Percentiles rank a stretch among this genome's conserved stretches.
Conservation (phyloP, 208 protist species). For the Strigomonas galati region DNA sequence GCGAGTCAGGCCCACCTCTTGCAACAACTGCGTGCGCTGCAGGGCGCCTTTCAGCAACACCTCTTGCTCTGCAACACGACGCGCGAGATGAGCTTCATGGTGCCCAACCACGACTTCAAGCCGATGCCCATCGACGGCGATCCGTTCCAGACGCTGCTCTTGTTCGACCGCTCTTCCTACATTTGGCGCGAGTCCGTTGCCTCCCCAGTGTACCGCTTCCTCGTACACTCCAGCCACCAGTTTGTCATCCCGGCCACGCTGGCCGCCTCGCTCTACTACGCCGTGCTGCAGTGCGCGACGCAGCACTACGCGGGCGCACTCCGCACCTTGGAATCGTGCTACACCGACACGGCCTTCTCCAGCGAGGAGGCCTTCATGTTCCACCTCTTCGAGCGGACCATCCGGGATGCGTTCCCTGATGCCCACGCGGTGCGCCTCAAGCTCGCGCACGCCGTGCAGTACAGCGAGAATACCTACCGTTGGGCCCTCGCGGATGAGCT, state of each 20-base stretch:
- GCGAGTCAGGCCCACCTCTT: not conserved
- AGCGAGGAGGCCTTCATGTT: conserved; percentile 74
- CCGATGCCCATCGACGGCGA: conserved; percentile 42
- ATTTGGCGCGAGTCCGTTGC: conserved; percentile 72
- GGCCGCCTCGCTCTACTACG: conserved; percentile 89
- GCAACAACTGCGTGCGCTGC: conserved; percentile 29
- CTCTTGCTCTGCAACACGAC: conserved; percentile 60
- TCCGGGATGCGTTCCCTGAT: conserved; percentile 70
- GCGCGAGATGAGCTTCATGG: conserved; percentile 55
- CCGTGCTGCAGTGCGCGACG: conserved; percentile 87
- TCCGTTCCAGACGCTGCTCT: conserved; percentile 52
- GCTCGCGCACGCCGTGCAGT: conserved; percentile 77
- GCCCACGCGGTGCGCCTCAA: conserved; percentile 87
- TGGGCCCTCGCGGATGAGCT: conserved; percentile 81
- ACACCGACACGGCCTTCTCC: conserved; percentile 60
- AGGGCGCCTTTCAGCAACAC: conserved; percentile 56
- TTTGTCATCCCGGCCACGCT: conserved; percentile 89
- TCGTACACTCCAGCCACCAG: conserved; percentile 79
- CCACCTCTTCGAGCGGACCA: conserved; percentile 44
- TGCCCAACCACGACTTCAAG: conserved; percentile 74
- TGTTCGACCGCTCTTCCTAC: conserved; percentile 70
- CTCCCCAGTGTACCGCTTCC: conserved; percentile 88
- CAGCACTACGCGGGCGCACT: conserved; percentile 82
- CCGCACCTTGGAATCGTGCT: conserved; percentile 72
- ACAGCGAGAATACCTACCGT: conserved; percentile 58